Evolutionary conservation across 1,139 yeast genomes (phyloP), one percentile per base, ranked within the genome.

Genomic region (Saccharomyces hybrid): DNA sequence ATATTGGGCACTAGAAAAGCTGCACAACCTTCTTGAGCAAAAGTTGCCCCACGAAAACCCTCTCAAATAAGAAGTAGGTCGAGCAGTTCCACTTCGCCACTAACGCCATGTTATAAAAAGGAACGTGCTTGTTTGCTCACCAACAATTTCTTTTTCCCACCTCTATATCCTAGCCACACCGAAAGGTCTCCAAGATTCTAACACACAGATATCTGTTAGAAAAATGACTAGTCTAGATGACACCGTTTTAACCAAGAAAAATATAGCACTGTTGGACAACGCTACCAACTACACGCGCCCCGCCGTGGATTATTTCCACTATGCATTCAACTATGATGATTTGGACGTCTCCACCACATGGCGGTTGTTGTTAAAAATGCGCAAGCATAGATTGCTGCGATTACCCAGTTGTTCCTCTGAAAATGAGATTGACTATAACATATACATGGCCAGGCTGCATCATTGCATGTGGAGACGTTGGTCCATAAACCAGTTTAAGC

Each of bases 391-490:
- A 54, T 57, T 66, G 38, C 54, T 68, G 48, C 53, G 71, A 42
- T 56, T 68, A 47, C 71, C 71, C 2, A 60, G 65, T 32, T 68
- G 71, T 51, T 64, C 70, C 14, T 56, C 58, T 9, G 69, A 67
- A 50, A 64, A 65, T 49, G 65, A 62, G 28, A 49, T 57, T 8
- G 70, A 66, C 53, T 67, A 67, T 50, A 53, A 53, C 25, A 58
- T 64, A 53, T 68, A 68, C 52, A 50, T 66, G 54, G 58, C 63
- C 53, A 60, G 71, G 49, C 53, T 68, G 38, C 66, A 67, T 51
- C 67, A 68, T 50, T 64, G 69, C 56, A 60, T 68, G 8, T 67
- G 70, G 69, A 62, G 71, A 50, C 63, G 70, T 26, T 68, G 70
- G 69, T 62, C 69, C 13, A 63, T 65, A 49, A 57, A 63, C 31